These are phyloP conservation scores for Scheffersomyces coipomensis DNA, from an alignment of 805 yeast species.

Conservation along the genomic window DNA sequence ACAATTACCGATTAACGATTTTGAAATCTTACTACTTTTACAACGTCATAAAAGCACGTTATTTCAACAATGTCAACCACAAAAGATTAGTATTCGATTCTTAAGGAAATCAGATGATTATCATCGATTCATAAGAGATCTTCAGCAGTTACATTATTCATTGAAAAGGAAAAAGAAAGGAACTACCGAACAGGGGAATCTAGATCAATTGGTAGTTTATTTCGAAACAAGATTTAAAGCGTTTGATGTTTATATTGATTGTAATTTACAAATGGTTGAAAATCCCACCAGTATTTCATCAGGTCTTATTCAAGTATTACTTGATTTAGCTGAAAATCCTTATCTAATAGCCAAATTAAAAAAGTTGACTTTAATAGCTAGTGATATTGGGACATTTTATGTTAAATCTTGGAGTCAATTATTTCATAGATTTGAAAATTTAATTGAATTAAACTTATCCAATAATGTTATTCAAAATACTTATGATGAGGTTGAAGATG, in stretches of 20 bases:
- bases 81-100: conserved; percentile 2
- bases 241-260: conserved; percentile 23
- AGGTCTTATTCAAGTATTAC: conserved; percentile 21
- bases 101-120: conserved; percentile 8
- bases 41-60: background rate
- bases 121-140: conserved; percentile 4
- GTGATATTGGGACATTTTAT: conserved; percentile 33
- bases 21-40: background rate
- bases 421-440: conserved; percentile 19
- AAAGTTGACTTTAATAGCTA: conserved; percentile 22
- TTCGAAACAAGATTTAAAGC: conserved; percentile 10
- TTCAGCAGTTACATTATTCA: conserved; percentile 1
- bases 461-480: conserved; percentile 20
- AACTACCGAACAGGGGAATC: background rate
- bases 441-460: conserved; percentile 20
- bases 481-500: conserved; percentile 12
- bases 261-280: conserved; percentile 23
- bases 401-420: conserved; percentile 30
- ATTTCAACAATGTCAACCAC: background rate
- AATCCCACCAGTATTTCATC: conserved; percentile 31
- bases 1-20: background rate
- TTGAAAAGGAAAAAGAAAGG: background rate
- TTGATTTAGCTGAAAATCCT: conserved; percentile 11
- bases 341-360: conserved; percentile 16
- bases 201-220: background rate